These are phyloP conservation scores for Prillingera fragicola DNA, from an alignment of 1,284 basidiomycete genomes.

Conservation along the genomic window DNA sequence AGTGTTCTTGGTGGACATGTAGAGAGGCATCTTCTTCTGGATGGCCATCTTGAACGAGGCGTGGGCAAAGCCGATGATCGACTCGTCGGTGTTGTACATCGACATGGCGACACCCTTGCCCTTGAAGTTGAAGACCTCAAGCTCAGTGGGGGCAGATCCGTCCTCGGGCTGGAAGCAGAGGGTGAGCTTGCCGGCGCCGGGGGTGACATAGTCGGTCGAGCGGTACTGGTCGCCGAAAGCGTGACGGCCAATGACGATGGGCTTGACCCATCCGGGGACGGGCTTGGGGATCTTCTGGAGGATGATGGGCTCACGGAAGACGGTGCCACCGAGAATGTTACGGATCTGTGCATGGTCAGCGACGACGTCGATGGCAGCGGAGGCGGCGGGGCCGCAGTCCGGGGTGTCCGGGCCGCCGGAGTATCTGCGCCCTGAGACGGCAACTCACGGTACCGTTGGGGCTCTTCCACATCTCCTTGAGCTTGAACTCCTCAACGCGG, in stretches of 20 bases:
- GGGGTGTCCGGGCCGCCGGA: too few species aligned
- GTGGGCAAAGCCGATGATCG: constrained; percentile 91
- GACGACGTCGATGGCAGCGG: too few species aligned
- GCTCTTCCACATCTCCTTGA: constrained; percentile 97
- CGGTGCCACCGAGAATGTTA: constrained; percentile 94
- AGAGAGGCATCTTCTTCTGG: constrained; percentile 85
- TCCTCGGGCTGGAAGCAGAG: constrained; percentile 75
- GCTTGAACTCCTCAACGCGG: constrained; percentile 68
- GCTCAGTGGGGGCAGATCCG: constrained; percentile 58
- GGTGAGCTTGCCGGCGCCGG: constrained; percentile 83
- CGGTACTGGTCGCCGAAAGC: constrained; percentile 98
- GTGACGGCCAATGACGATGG: constrained; percentile 94
- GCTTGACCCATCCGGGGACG: constrained; percentile 92
- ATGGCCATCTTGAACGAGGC: constrained; percentile 99
- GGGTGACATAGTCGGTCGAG: constrained; percentile 80
- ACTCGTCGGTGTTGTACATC: constrained; percentile 96
- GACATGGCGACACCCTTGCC: constrained; percentile 80
- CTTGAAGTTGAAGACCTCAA: constrained; percentile 87
- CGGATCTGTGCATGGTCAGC: constrained; percentile 81
- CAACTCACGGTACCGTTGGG: constrained; percentile 81
- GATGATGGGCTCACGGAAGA: constrained; percentile 98
- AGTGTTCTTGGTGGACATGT: constrained; percentile 98
- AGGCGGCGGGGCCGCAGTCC: too few species aligned
- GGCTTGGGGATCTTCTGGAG: constrained; percentile 84
- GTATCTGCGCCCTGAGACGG: too few species aligned